phyloP scores from a whole-genome alignment of 495 filamentous ascomycete genomes.

The Tuber magnatum region DNA sequence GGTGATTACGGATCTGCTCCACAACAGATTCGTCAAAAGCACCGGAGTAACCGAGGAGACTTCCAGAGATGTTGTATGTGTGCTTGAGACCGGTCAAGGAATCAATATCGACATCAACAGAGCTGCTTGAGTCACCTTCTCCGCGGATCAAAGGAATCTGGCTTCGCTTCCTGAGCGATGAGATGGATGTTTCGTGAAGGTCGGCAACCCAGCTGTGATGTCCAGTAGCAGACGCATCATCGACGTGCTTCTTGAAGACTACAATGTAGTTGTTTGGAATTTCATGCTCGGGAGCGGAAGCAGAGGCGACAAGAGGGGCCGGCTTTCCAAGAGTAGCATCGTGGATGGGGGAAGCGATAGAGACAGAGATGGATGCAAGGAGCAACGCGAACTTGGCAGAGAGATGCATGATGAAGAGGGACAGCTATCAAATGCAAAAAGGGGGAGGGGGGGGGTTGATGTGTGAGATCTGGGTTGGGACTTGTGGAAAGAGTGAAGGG shows the following conservation, averaged over 20 bases:
- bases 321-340: slow-evolving; percentile 72
- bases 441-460: slow-evolving; percentile 12
- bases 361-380: slow-evolving; percentile 46
- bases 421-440: slow-evolving; percentile 13
- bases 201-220: slow-evolving; percentile 93
- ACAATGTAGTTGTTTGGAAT: slow-evolving; percentile 93
- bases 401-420: slow-evolving; percentile 39
- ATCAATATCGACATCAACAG: slow-evolving; percentile 46
- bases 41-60: slow-evolving; percentile 77
- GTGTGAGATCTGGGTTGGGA: slow-evolving; percentile 13
- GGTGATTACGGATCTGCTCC: slow-evolving; percentile 88
- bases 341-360: slow-evolving; percentile 56
- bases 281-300: slow-evolving; percentile 56
- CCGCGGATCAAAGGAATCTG: slow-evolving; percentile 56
- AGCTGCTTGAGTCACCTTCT: slow-evolving; percentile 9
- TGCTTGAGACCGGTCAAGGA: slow-evolving; percentile 83
- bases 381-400: slow-evolving; percentile 41
- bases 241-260: slow-evolving; percentile 95
- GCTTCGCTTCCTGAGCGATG: slow-evolving; percentile 83
- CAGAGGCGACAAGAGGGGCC: slow-evolving; percentile 80
- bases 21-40: slow-evolving; percentile 91
- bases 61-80: slow-evolving; percentile 82
- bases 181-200: slow-evolving; percentile 59
- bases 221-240: slow-evolving; percentile 54
- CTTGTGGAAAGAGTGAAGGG: slow-evolving; percentile 31